These are phyloP conservation scores for Apiospora kogelbergensis DNA, from an alignment of 2,329 filamentous ascomycete genomes.

Conservation along the genomic window DNA sequence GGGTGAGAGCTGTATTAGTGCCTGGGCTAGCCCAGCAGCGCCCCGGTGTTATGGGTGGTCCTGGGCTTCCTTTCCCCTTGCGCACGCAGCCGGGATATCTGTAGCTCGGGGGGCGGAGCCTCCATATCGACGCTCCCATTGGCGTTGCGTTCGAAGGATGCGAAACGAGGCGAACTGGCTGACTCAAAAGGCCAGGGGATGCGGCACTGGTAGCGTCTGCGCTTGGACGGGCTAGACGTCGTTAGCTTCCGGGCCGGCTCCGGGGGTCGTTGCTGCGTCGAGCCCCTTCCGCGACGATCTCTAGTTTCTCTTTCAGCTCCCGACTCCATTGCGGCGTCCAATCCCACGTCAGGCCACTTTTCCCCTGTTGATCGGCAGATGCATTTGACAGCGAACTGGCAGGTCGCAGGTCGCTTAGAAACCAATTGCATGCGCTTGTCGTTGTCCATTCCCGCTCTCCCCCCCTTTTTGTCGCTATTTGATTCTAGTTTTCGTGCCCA, in stretches of 20 bases:
- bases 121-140: neutral
- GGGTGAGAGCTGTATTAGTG: neutral
- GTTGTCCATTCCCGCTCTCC: neutral
- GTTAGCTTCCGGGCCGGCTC: neutral
- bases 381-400: neutral
- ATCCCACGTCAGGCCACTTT: neutral
- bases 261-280: neutral
- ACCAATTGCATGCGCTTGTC: neutral
- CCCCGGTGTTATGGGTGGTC: neutral
- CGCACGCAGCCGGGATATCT: neutral
- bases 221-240: neutral
- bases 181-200: neutral
- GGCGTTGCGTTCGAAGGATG: neutral
- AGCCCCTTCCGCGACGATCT: neutral
- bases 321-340: neutral
- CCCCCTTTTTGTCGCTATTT: neutral
- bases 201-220: neutral
- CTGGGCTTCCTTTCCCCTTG: neutral
- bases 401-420: neutral
- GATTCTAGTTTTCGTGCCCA: neutral
- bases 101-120: neutral
- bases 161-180: neutral
- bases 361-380: neutral
- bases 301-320: neutral
- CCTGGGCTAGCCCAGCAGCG: neutral